Evolutionary conservation across 2,329 filamentous ascomycete genomes (phyloP), one percentile per base, ranked within the genome.

Genomic region (Hypomyces rosellus): DNA sequence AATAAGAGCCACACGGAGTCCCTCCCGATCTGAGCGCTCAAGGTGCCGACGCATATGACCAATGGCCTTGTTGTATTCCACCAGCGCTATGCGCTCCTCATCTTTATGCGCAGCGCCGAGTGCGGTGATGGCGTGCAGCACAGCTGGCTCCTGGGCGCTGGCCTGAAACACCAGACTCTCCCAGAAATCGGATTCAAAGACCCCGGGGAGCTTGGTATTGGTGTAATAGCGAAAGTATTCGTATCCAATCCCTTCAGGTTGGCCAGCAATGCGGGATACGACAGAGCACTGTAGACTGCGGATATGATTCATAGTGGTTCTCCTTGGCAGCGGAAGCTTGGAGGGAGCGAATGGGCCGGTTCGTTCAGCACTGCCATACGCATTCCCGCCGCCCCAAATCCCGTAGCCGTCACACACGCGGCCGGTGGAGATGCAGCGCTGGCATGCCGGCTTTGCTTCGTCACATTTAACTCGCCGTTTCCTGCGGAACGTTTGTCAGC

Each of bases 81-180:
- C 60, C 36, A 74, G 52, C 11, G 63, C 45, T 20, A 50, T 59
- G 51, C 36, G 44, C 39, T 50, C 53, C 47, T 56, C 59, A 12
- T 48, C 41, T 44, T 51, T 58, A 51, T 70, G 70, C 0, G 63
- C 61, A 4, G 69, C 65, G n/a, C 66, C 65, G 14, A 74, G 54
- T 11, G 72, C 68, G 5, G 73, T 54, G 11, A 70, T 56, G 3
- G 72, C 71, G 58, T 74, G 70, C n/a, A 68, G 55, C 3, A 74
- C 62, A 4, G 70, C 68, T 0, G 69, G 67, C 46, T 73, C 71
- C 9, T 59, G 58, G 3, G 54, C 51, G 45, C 65, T 66, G 3
- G 68, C 68, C 47, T 72, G 69, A 5, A 72, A 53, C 5, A 74
- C 59, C 8, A 71, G 53, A 3, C 51, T 62, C 12, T 64, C 60